Evolutionary conservation across 164 flowering plant genomes (phyloP).

Genomic region (Santalum album): DNA sequence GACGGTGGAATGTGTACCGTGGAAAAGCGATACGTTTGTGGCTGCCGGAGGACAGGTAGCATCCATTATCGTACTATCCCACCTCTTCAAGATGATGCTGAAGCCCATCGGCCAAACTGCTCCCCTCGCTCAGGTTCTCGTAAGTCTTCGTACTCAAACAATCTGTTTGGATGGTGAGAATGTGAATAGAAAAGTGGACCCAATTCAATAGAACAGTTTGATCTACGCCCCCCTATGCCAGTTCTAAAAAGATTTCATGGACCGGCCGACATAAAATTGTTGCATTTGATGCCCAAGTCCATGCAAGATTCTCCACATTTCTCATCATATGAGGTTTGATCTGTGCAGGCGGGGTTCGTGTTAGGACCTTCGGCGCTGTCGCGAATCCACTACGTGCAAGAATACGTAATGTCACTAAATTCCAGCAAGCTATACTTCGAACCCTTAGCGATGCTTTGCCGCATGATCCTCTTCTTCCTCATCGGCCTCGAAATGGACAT

Average conservation of each 20-base stretch:
- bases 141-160: too few relatives aligned
- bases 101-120: slow-evolving; percentile 53
- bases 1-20: too few relatives aligned
- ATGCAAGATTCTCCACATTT: too few relatives aligned
- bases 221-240: too few relatives aligned
- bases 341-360: slow-evolving; percentile 55
- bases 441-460: slow-evolving; percentile 21
- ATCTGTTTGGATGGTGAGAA: too few relatives aligned
- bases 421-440: slow-evolving; percentile 23
- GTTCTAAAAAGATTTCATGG: too few relatives aligned
- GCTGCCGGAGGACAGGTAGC: slow-evolving; percentile 32
- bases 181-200: too few relatives aligned
- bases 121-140: slow-evolving; percentile 59
- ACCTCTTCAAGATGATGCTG: slow-evolving; percentile 41
- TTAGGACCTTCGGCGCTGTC: slow-evolving; percentile 49
- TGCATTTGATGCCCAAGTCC: too few relatives aligned
- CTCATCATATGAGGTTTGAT: background rate
- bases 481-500: slow-evolving; percentile 50
- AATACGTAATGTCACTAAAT: slow-evolving; percentile 15
- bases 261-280: too few relatives aligned
- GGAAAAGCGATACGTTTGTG: slow-evolving; percentile 5
- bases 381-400: slow-evolving; percentile 11
- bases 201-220: too few relatives aligned
- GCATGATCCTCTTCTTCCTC: slow-evolving; percentile 44
- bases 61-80: slow-evolving; percentile 48